Conservation (phyloP, 495 filamentous ascomycete genomes). For the Jackrogersella multiformis region DNA sequence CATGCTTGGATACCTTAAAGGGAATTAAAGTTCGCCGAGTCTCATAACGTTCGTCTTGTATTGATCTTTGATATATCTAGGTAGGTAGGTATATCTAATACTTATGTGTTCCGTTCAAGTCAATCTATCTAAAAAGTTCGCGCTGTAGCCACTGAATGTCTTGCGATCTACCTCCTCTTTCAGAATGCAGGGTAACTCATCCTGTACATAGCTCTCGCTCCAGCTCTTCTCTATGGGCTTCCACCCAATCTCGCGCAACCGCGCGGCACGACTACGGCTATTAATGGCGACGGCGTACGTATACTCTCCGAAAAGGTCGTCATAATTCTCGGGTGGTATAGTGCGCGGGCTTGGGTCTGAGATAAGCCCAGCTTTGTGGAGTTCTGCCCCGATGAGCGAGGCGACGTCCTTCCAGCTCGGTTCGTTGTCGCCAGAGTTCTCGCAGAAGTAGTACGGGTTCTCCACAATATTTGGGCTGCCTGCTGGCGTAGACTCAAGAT, state of each 20-base stretch:
- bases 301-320: slow-evolving; percentile 45
- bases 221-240: slow-evolving; percentile 56
- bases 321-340: slow-evolving; percentile 53
- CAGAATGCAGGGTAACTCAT: slow-evolving; percentile 52
- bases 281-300: slow-evolving; percentile 53
- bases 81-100: too few relatives aligned
- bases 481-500: slow-evolving; percentile 65
- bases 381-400: slow-evolving; percentile 64
- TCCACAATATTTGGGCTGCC: slow-evolving; percentile 70
- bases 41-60: too few relatives aligned
- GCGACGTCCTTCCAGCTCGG: slow-evolving; percentile 75
- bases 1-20: too few relatives aligned
- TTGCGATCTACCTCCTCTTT: slow-evolving; percentile 41
- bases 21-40: too few relatives aligned
- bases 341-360: slow-evolving; percentile 53
- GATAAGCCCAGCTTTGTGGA: slow-evolving; percentile 70
- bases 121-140: slow-evolving; percentile 9
- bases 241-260: slow-evolving; percentile 68
- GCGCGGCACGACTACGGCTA: slow-evolving; percentile 61
- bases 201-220: slow-evolving; percentile 46
- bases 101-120: not conserved
- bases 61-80: too few relatives aligned
- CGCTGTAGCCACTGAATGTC: slow-evolving; percentile 26
- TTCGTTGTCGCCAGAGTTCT: slow-evolving; percentile 64
- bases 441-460: slow-evolving; percentile 74